Percentiles rank a stretch among this genome's conserved stretches.
Evolutionary conservation across 1,284 basidiomycete species (phyloP).

Genomic region (Trichosporon faecale): DNA sequence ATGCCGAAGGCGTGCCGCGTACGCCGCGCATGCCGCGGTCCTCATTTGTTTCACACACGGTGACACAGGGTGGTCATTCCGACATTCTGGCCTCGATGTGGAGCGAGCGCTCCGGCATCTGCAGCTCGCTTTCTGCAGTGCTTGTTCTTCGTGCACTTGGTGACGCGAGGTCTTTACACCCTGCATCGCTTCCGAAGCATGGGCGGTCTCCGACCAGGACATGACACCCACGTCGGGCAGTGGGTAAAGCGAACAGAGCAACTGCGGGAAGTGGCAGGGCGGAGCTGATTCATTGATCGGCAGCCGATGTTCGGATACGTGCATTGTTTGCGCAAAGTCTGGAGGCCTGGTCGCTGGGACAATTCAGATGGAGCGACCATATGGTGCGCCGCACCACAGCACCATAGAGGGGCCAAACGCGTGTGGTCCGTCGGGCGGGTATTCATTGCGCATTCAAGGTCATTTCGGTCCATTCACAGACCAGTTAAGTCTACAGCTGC

Average conservation of each 20-base stretch:
- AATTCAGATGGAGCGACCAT: not conserved
- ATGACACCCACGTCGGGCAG: no score
- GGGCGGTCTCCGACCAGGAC: no score
- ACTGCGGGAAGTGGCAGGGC: no score
- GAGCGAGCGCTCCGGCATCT: not conserved
- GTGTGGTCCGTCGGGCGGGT: no score
- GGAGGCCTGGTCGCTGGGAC: not conserved
- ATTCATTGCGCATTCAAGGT: not conserved
- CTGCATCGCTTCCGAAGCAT: no score
- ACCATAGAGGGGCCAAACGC: not conserved
- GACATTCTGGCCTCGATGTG: not conserved
- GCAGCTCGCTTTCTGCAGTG: no score
- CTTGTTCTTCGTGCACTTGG: no score
- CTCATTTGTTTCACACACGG: not conserved
- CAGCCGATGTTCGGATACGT: not conserved
- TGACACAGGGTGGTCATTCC: not conserved
- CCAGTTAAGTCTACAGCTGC: not conserved
- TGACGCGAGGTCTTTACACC: no score
- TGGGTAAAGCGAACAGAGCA: no score
- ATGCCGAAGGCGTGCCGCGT: not conserved
- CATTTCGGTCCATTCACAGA: not conserved
- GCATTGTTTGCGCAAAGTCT: not conserved
- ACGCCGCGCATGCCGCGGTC: not conserved
- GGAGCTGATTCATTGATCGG: not conserved
- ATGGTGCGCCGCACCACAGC: not conserved